These are phyloP conservation scores for Leccinum fallax DNA, from an alignment of 1,284 basidiomycete species.

Conservation along the genomic window DNA sequence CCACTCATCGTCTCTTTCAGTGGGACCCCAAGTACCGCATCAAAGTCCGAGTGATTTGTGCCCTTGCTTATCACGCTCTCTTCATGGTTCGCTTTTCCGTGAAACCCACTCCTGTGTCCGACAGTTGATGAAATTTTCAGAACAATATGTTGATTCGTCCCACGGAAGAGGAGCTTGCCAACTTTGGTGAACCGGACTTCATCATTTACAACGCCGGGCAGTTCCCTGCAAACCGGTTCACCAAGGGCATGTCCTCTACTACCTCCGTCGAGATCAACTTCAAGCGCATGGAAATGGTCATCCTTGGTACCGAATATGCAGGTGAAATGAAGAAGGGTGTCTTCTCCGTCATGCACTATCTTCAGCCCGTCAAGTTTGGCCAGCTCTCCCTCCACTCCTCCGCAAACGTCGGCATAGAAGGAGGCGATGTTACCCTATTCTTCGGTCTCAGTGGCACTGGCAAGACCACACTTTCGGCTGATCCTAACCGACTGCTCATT, in stretches of 20 bases:
- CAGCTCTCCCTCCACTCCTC: constrained; percentile 99
- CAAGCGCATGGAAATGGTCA: constrained; percentile 99
- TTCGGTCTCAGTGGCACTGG: constrained; percentile 99
- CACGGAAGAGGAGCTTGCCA: constrained; percentile 89
- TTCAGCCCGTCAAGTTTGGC: constrained; percentile 98
- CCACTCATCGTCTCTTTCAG: constrained; percentile 38
- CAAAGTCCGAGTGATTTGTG: constrained; percentile 99
- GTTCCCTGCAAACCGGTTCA: constrained; percentile 99
- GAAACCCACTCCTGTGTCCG: constrained; percentile 4
- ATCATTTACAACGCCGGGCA: constrained; percentile 99
- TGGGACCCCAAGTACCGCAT: constrained; percentile 99
- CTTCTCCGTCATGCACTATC: constrained; percentile 99
- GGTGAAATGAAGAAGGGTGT: constrained; percentile 99
- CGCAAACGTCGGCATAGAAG: constrained; percentile 91
- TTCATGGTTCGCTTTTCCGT: constrained; percentile 82
- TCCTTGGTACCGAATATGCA: constrained; percentile 99
- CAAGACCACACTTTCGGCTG: constrained; percentile 96
- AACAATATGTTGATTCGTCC: constrained; percentile 99
- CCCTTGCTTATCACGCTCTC: constrained; percentile 97
- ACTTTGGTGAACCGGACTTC: constrained; percentile 99
- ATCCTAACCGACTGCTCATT: constrained; percentile 88
- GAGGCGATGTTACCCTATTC: constrained; percentile 96
- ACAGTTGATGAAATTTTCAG: constrained; percentile 42
- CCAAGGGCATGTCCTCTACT: constrained; percentile 98
- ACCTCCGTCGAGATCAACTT: constrained; percentile 99